These are phyloP conservation scores for Phialophora chinensis DNA, from an alignment of 2,329 filamentous ascomycete species.

Conservation along the genomic window DNA sequence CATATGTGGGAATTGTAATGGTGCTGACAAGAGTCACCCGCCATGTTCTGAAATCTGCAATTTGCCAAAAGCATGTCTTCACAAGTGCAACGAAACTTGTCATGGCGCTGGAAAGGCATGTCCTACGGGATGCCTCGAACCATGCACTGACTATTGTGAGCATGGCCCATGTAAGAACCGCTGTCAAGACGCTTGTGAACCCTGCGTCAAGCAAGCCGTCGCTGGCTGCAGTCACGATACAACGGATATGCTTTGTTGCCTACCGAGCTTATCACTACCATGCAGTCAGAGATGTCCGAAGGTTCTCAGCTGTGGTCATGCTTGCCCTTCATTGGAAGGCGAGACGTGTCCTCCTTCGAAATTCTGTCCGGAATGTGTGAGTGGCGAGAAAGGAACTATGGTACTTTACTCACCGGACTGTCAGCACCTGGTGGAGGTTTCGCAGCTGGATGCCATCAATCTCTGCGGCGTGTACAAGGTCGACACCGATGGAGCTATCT, in stretches of 20 bases:
- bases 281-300: constrained; percentile 30
- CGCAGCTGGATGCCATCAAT: constrained; percentile 31
- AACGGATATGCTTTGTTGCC: constrained; percentile 33
- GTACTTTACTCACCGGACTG: constrained; percentile 32
- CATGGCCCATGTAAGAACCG: constrained; percentile 37
- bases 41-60: constrained; percentile 25
- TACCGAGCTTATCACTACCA: constrained; percentile 26
- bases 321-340: constrained; percentile 33
- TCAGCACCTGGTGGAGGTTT: constrained; percentile 30
- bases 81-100: constrained; percentile 35
- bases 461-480: constrained; percentile 18
- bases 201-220: constrained; percentile 29
- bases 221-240: constrained; percentile 28
- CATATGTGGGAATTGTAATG: constrained; percentile 24
- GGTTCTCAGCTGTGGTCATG: constrained; percentile 35
- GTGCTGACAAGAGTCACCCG: constrained; percentile 10
- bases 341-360: constrained; percentile 28
- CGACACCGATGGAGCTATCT: constrained; percentile 10
- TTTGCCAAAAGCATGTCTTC: constrained; percentile 27
- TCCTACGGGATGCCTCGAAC: constrained; percentile 34
- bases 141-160: constrained; percentile 32
- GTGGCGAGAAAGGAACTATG: neutral
- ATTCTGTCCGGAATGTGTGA: constrained; percentile 32
- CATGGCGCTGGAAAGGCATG: constrained; percentile 32
- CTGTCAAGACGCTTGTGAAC: constrained; percentile 36